These are phyloP conservation scores for Prunus mume DNA, from an alignment of 306 rosid genomes.

Conservation along the genomic window DNA sequence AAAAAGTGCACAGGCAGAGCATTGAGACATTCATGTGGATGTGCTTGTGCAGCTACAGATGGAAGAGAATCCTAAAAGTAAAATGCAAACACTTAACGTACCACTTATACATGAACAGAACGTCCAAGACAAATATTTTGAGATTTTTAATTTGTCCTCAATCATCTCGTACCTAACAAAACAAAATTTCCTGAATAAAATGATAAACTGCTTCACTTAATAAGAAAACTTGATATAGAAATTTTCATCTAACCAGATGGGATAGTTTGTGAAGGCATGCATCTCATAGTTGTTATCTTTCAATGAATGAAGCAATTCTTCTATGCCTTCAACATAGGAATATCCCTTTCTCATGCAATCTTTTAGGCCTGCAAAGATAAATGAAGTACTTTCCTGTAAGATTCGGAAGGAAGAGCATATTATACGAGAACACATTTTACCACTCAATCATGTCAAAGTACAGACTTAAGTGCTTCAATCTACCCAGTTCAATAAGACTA, in stretches of 20 bases:
- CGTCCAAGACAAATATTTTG: conserved; percentile 88
- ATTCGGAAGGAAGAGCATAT: not conserved
- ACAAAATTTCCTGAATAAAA: conserved; percentile 17
- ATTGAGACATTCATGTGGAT: not conserved
- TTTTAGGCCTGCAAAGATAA: conserved; percentile 65
- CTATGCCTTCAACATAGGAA: conserved; percentile 68
- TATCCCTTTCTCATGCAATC: conserved; percentile 70
- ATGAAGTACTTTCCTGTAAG: not conserved
- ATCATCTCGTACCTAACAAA: conserved; percentile 75
- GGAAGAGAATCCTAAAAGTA: not conserved
- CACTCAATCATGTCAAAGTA: not conserved
- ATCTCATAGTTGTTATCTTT: conserved; percentile 74
- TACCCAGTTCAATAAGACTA: not conserved
- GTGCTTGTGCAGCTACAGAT: not conserved
- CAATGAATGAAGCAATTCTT: conserved; percentile 66
- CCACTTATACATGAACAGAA: conserved; percentile 78
- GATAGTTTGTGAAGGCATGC: conserved; percentile 97
- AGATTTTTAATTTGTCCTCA: conserved; percentile 69
- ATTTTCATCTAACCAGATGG: conserved; percentile 57
- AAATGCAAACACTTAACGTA: conserved; percentile 22
- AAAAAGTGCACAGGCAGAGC: not conserved
- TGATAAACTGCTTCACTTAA: conserved; percentile 8
- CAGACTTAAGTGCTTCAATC: not conserved
- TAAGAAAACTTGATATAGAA: conserved; percentile 21
- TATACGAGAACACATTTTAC: not conserved